Conservation (phyloP, 2,329 filamentous ascomycete species). For the Ceratocystis variospora region DNA sequence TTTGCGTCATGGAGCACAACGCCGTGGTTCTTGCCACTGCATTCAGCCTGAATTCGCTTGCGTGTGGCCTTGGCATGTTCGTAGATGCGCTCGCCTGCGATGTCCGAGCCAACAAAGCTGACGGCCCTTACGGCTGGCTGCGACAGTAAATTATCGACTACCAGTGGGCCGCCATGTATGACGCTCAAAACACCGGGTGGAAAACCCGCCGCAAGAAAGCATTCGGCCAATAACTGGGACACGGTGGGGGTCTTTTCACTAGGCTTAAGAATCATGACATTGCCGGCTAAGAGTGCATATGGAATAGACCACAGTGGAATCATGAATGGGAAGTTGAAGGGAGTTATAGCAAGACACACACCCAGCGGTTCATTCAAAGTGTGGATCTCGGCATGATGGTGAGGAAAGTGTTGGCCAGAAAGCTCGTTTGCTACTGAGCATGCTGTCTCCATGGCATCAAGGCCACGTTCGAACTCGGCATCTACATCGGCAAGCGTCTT, state of each 20-base stretch:
- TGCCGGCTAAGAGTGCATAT: conserved; percentile 35
- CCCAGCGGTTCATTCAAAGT: conserved; percentile 31
- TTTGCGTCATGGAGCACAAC: conserved; percentile 53
- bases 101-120: conserved; percentile 62
- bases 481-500: conserved; percentile 22
- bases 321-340: conserved; percentile 40
- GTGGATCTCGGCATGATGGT: conserved; percentile 14
- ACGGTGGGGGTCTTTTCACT: conserved; percentile 40
- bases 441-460: conserved; percentile 22
- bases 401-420: conserved; percentile 14
- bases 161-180: conserved; percentile 47
- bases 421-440: conserved; percentile 18
- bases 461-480: conserved; percentile 21
- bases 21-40: conserved; percentile 52
- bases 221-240: conserved; percentile 28
- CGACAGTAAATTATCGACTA: conserved; percentile 48
- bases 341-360: conserved; percentile 41
- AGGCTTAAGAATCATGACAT: conserved; percentile 39
- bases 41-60: conserved; percentile 54
- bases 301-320: conserved; percentile 36
- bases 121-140: conserved; percentile 59
- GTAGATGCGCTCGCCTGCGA: conserved; percentile 59
- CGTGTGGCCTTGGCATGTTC: conserved; percentile 50
- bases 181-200: conserved; percentile 63
- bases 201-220: conserved; percentile 60